Base-by-base conservation (phyloP, 352 stramenopile species). In the Halophytophthora batemanensis region DNA sequence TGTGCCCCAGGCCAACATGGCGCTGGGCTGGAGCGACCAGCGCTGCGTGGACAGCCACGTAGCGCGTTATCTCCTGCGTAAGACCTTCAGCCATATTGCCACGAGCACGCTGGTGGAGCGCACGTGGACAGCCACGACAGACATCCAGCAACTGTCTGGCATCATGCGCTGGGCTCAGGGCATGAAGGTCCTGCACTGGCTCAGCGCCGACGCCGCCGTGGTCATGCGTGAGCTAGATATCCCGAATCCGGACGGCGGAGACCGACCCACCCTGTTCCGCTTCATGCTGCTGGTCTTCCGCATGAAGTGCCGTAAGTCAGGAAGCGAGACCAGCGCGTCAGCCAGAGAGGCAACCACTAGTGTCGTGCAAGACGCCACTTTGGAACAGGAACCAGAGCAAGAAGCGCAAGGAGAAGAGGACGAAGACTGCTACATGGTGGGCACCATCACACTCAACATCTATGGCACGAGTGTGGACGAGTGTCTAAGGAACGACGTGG, bases 111-210 rank as follows among this genome's bases (percentile, higher is more conserved):
- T 81, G 0, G 53, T 60, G 31, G 41, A 56, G 21, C 59, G 59
- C 47, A 76, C 67, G 22, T 77, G 66, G 71, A 28, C 49, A 13
- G 21, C 49, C 19, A 55, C 61, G 8, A 69, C 55, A 21, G 42
- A 69, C 23, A 51, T 69, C 17, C 13, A 39, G 2, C 19, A 64
- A 28, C 51, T 66, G 33, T 53, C 49, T 2, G 37, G 39, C 14
- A 21, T 81, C 15, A 71, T 76, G 64, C 67, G 67, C 14, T 63
- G 61, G 45, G 41, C 56, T 1, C 62, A 74, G 29, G 52, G 63
- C 45, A 81, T 81, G 71, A 77, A 75, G 35, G 55, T 81, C 6
- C 48, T 81, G 1, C 59, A 71, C 38, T 66, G 59, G 23, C 53
- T 81, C 35, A 56, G 50, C 28, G 19, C 21, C 2, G 45, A 69